A percentile compares a stretch with the other conserved stretches of the same genome.
Evolutionary conservation across 225 moss, liverwort and hornwort species (phyloP).

Genomic region (Lunularia cruciata): DNA sequence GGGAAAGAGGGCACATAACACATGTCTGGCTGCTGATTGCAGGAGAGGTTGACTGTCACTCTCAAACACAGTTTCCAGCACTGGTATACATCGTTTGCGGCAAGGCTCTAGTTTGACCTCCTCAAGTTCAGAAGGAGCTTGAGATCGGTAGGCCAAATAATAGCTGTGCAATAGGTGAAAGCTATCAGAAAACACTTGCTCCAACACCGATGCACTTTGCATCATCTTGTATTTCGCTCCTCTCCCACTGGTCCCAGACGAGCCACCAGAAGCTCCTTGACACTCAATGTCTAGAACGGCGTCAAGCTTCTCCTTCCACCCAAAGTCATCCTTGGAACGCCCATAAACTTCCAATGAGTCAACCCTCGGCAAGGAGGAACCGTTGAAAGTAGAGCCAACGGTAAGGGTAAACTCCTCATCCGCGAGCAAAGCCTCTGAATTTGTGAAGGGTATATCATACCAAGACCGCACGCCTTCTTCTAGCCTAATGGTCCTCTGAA

Average conservation of each 20-base stretch:
- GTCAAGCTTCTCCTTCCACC: constrained; percentile 99
- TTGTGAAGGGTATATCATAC: constrained; percentile 98
- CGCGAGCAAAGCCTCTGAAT: constrained; percentile 90
- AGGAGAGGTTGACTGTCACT: constrained; percentile 85
- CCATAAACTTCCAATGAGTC: constrained; percentile 94
- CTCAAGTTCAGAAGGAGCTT: constrained; percentile 53
- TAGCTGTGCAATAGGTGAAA: constrained; percentile 88
- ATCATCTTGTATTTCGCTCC: constrained; percentile 72
- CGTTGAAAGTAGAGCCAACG: constrained; percentile 90
- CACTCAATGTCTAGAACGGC: constrained; percentile 85
- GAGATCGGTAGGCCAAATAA: constrained; percentile 79
- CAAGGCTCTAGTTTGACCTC: constrained; percentile 66
- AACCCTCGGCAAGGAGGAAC: constrained; percentile 89
- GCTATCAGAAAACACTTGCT: constrained; percentile 87
- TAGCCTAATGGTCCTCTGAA: constrained; percentile 78
- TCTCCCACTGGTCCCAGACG: constrained; percentile 54
- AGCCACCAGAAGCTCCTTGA: constrained; percentile 56
- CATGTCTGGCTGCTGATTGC: constrained; percentile 96
- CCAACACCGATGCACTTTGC: constrained; percentile 71
- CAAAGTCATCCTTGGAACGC: constrained; percentile 98
- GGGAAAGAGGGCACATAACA: constrained; percentile 90
- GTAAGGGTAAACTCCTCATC: constrained; percentile 88
- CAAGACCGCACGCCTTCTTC: constrained; percentile 99
- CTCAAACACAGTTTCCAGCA: constrained; percentile 87
- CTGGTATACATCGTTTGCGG: constrained; percentile 71